phyloP scores from a whole-genome alignment of 2,329 filamentous ascomycete species.

The Phaeosphaeriaceae sp. region DNA sequence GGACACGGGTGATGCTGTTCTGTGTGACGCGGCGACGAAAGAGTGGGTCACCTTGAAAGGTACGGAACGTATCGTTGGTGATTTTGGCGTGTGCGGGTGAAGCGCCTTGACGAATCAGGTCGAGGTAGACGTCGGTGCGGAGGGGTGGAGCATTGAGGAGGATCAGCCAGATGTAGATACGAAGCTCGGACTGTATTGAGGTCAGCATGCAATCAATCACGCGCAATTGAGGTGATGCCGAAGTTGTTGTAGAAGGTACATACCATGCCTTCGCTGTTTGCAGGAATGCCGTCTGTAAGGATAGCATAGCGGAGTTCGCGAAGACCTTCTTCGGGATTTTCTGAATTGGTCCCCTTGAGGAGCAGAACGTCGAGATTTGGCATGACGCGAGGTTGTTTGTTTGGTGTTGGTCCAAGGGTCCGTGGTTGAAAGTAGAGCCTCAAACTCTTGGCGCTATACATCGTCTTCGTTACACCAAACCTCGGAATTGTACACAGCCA shows the following conservation, averaged over 20 bases:
- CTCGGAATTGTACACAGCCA: neutral
- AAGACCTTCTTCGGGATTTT: constrained; percentile 71
- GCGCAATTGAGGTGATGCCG: constrained; percentile 4
- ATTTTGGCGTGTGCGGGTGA: constrained; percentile 97
- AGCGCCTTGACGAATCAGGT: constrained; percentile 88
- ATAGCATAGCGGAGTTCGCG: constrained; percentile 77
- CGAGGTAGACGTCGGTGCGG: constrained; percentile 86
- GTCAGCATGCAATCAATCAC: constrained; percentile 5
- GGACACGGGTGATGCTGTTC: constrained; percentile 88
- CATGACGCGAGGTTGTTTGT: constrained; percentile 32
- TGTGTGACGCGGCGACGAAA: constrained; percentile 96
- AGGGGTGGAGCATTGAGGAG: constrained; percentile 87
- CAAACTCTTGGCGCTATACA: neutral
- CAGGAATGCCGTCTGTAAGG: constrained; percentile 77
- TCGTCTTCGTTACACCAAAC: neutral
- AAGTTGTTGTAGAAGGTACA: constrained; percentile 17
- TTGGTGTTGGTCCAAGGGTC: neutral
- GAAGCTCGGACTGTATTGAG: constrained; percentile 76
- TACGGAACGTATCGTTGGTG: constrained; percentile 97
- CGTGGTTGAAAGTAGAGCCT: neutral
- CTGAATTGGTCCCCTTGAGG: constrained; percentile 78
- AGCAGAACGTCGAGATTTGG: constrained; percentile 74
- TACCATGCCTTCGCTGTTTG: constrained; percentile 83
- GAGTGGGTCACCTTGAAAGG: constrained; percentile 93
- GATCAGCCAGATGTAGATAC: constrained; percentile 96